A percentile compares a stretch with the other conserved stretches of the same genome.
Evolutionary conservation across 495 filamentous ascomycete species (phyloP).

Genomic region (Corynascus novoguineensis): DNA sequence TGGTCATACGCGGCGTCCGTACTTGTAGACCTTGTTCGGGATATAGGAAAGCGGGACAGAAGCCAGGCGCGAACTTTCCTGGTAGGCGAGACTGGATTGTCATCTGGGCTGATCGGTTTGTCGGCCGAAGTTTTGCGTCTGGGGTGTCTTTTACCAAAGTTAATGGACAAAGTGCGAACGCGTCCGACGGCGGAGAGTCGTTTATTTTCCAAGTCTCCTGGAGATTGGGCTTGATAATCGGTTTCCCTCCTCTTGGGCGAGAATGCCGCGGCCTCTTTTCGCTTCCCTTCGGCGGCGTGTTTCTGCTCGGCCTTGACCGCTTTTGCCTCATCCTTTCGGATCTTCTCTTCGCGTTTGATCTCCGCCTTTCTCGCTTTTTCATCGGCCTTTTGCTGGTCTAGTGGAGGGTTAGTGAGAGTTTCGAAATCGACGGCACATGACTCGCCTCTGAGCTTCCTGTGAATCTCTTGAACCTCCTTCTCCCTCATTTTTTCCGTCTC

Average conservation of each 20-base stretch:
- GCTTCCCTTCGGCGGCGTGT: slow-evolving; percentile 40
- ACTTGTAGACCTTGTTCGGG: slow-evolving; percentile 27
- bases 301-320: slow-evolving; percentile 47
- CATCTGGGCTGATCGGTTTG: slow-evolving; percentile 9
- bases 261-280: slow-evolving; percentile 20
- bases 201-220: not conserved
- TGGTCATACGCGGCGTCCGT: slow-evolving; percentile 1
- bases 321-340: slow-evolving; percentile 48
- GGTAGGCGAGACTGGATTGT: slow-evolving; percentile 23
- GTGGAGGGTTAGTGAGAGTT: slow-evolving; percentile 14
- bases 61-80: slow-evolving; percentile 56
- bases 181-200: slow-evolving; percentile 9
- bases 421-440: not conserved
- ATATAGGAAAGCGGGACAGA: slow-evolving; percentile 48
- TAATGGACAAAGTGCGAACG: slow-evolving; percentile 19
- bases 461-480: slow-evolving; percentile 41
- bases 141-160: slow-evolving; percentile 18
- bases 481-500: slow-evolving; percentile 41
- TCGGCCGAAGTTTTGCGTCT: slow-evolving; percentile 14
- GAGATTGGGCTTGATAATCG: not conserved
- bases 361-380: slow-evolving; percentile 43
- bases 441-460: slow-evolving; percentile 42
- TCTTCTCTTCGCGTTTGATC: slow-evolving; percentile 48
- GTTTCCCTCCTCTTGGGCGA: not conserved
- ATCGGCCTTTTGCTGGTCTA: slow-evolving; percentile 49